Conservation (phyloP, 352 stramenopile genomes). For the Globisporangium nagaii region DNA sequence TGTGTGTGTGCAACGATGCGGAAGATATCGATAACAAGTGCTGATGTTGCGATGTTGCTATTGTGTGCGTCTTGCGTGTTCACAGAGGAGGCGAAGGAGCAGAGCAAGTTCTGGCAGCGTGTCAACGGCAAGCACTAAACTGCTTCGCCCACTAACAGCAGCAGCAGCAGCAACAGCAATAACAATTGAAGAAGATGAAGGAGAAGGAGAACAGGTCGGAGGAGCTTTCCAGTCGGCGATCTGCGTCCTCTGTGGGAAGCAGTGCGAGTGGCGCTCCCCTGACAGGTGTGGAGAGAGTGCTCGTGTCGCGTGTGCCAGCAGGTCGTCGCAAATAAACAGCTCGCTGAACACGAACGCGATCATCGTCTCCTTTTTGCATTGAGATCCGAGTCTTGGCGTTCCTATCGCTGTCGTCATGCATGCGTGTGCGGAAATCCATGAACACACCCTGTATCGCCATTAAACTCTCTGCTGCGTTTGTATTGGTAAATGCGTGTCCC, state of each 20-base stretch:
- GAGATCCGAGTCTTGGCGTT: too few relatives aligned
- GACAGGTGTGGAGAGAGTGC: background rate
- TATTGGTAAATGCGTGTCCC: too few relatives aligned
- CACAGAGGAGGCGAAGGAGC: slow-evolving; percentile 77
- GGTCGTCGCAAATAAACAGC: too few relatives aligned
- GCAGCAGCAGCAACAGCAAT: background rate
- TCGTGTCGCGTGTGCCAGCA: too few relatives aligned
- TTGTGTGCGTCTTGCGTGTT: background rate
- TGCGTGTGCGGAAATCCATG: too few relatives aligned
- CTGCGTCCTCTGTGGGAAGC: background rate
- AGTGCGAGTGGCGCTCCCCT: too few relatives aligned
- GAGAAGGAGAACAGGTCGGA: slow-evolving; percentile 1
- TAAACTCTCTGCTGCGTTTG: too few relatives aligned
- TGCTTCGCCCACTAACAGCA: slow-evolving; percentile 2
- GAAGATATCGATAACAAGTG: background rate
- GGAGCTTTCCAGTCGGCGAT: background rate
- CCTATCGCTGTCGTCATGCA: too few relatives aligned
- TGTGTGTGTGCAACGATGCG: background rate
- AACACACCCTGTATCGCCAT: too few relatives aligned
- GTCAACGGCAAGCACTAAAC: slow-evolving; percentile 83
- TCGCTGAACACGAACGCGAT: too few relatives aligned
- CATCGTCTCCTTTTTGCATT: too few relatives aligned
- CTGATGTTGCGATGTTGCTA: background rate
- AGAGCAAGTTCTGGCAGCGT: slow-evolving; percentile 85
- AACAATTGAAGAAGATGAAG: background rate